Conservation (phyloP, 306 rosid species). For the Cyamopsis tetragonoloba region DNA sequence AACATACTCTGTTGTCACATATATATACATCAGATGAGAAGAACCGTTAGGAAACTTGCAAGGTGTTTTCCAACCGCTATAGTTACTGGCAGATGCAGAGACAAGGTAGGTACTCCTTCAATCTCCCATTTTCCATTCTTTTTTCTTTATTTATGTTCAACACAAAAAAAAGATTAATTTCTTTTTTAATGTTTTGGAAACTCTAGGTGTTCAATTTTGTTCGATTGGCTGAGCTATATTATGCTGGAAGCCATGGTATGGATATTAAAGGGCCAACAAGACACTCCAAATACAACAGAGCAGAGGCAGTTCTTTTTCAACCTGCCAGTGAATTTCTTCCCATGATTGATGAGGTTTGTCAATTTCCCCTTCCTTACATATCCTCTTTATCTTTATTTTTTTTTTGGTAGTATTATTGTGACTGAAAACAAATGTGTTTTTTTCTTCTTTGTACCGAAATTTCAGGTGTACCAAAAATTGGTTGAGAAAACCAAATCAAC, state of each 20-base stretch:
- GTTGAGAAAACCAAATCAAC: slow-evolving; percentile 69
- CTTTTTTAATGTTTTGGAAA: background rate
- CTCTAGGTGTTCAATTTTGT: slow-evolving; percentile 75
- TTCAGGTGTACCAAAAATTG: slow-evolving; percentile 56
- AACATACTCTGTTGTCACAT: background rate
- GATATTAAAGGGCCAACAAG: slow-evolving; percentile 88
- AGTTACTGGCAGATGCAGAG: slow-evolving; percentile 87
- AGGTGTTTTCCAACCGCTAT: slow-evolving; percentile 85
- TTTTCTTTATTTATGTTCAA: too few species aligned
- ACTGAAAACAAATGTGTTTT: background rate
- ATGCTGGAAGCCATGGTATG: slow-evolving; percentile 99
- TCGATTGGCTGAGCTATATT: slow-evolving; percentile 77
- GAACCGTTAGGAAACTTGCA: slow-evolving; percentile 71
- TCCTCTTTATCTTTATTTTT: background rate
- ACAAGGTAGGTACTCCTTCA: slow-evolving; percentile 60
- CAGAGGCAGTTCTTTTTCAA: slow-evolving; percentile 70
- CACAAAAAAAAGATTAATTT: background rate
- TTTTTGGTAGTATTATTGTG: background rate
- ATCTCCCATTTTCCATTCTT: background rate
- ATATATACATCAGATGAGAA: slow-evolving; percentile 84
- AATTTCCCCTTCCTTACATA: background rate
- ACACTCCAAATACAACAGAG: slow-evolving; percentile 53
- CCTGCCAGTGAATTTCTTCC: slow-evolving; percentile 87
- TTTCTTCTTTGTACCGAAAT: background rate
- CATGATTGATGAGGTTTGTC: slow-evolving; percentile 72